Base-by-base conservation (phyloP, 2,329 filamentous ascomycete genomes). In the Penicillium sp. region DNA sequence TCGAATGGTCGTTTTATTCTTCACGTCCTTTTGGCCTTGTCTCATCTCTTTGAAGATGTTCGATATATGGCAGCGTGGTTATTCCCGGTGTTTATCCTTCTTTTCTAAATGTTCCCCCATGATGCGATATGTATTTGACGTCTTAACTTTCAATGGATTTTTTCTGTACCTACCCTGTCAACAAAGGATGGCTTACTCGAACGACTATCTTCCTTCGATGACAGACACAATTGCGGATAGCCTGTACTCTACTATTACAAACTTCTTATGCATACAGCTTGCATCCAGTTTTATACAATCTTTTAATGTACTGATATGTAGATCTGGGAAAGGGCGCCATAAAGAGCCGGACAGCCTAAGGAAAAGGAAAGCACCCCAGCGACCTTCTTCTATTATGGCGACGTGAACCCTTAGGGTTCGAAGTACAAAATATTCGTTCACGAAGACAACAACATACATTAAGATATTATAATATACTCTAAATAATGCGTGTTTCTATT, bases 51-150 rank as follows among this genome's bases (percentile, higher is more conserved):
- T 37, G 18, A 26, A 42, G 52, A 47, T 38, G 51, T 32, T 57
- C 26, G 57, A 61, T 54, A 47, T 55, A 57, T 39, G 39, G 32
- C 32, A 18, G 10, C 26, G 6, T 52, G 48, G 16, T 42, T 40
- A 26, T 35, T 46, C 47, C 53, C 11, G 46, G 53, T 61, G 55
- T 59, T 54, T 56, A 14, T 50, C 55, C 50, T 65, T 51, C 31
- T 39, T 61, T 56, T 60, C 24, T 49, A 39, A 48, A 34, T 57
- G 40, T 48, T 38, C 32, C 14, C 32, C 39, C 44, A 56, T 34
- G 54, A 61, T 61, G 58, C 54, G 50, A 63, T 55, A 52, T 62
- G 57, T 65, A 66, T 43, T 59, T 60, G 59, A 58, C 39, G 45
- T 54, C 48, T 42, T 55, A 31, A 55, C 32, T 56, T 45, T 56